Evolutionary conservation across 2,329 filamentous ascomycete genomes (phyloP).

Genomic region (Scedosporium minutisporum): DNA sequence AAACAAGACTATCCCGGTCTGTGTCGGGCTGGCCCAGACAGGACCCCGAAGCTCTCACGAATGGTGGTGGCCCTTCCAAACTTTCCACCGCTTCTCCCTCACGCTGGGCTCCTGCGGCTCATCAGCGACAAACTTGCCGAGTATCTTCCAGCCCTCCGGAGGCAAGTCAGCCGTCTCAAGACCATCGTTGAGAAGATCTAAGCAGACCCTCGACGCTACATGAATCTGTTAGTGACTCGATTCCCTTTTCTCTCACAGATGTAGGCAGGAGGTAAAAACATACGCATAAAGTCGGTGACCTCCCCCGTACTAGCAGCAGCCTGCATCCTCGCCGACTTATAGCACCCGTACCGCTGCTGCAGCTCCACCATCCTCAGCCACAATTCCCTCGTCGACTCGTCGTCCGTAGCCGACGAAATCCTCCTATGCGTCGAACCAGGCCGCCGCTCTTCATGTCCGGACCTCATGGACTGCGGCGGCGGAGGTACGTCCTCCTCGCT

Average conservation of each 20-base stretch:
- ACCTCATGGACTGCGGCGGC: background rate
- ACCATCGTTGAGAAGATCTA: conserved; percentile 5
- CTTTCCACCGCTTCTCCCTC: background rate
- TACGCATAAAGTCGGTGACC: conserved; percentile 33
- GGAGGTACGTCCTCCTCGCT: background rate
- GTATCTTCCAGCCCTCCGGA: conserved; percentile 3
- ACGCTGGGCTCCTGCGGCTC: background rate
- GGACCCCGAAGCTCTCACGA: too few species aligned
- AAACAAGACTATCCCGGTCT: too few species aligned
- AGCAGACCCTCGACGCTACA: background rate
- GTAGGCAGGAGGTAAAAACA: conserved; percentile 14
- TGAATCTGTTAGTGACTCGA: background rate
- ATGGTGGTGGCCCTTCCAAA: background rate
- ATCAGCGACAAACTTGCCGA: conserved; percentile 3
- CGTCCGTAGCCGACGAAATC: conserved; percentile 2
- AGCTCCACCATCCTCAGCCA: conserved; percentile 41
- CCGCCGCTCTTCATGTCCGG: background rate
- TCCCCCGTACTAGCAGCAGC: conserved; percentile 32
- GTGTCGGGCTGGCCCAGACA: too few species aligned
- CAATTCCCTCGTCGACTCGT: conserved; percentile 18
- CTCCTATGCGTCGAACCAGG: background rate
- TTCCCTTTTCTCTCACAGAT: background rate
- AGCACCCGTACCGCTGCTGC: conserved; percentile 36
- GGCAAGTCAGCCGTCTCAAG: background rate
- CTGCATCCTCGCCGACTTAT: conserved; percentile 38